Evolutionary conservation across 73 alveolate species (phyloP).

Genomic region (Stentor coeruleus): DNA sequence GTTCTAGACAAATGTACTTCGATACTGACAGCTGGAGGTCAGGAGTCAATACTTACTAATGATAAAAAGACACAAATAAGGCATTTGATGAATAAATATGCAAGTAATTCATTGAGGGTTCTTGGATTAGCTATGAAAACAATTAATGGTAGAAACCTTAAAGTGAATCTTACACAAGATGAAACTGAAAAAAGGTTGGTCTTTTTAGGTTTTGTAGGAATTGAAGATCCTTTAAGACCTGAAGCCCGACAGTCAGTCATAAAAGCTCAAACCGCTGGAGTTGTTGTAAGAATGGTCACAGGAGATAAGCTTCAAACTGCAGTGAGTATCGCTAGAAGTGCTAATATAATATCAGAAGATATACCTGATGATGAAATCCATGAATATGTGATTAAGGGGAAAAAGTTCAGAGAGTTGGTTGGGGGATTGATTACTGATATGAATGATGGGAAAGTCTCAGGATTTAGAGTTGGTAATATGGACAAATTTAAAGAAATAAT

Average conservation of each 20-base stretch:
- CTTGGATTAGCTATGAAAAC: constrained; percentile 57
- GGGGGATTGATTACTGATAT: constrained; percentile 43
- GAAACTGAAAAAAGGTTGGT: constrained; percentile 57
- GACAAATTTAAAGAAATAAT: constrained; percentile 57
- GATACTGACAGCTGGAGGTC: constrained; percentile 57
- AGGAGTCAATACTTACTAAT: constrained; percentile 34
- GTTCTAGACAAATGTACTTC: constrained; percentile 59
- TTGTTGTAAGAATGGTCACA: constrained; percentile 94
- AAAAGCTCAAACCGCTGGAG: constrained; percentile 79
- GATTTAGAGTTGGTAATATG: constrained; percentile 50
- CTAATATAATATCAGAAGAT: constrained; percentile 54
- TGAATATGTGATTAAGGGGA: constrained; percentile 48
- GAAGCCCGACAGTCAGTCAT: constrained; percentile 83
- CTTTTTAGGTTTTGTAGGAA: constrained; percentile 70
- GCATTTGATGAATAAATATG: constrained; percentile 56
- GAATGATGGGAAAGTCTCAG: constrained; percentile 1
- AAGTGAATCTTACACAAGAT: constrained; percentile 55
- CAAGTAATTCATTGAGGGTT: constrained; percentile 68
- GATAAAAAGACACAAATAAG: constrained; percentile 49
- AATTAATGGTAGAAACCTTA: neutral
- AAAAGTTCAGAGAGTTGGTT: constrained; percentile 46
- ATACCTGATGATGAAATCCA: constrained; percentile 32
- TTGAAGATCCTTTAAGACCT: constrained; percentile 83
- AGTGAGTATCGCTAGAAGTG: constrained; percentile 76
- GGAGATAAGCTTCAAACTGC: constrained; percentile 95